phyloP scores from a whole-genome alignment of 768 basidiomycete species.

The Lanmaoa pseudosensibilis region DNA sequence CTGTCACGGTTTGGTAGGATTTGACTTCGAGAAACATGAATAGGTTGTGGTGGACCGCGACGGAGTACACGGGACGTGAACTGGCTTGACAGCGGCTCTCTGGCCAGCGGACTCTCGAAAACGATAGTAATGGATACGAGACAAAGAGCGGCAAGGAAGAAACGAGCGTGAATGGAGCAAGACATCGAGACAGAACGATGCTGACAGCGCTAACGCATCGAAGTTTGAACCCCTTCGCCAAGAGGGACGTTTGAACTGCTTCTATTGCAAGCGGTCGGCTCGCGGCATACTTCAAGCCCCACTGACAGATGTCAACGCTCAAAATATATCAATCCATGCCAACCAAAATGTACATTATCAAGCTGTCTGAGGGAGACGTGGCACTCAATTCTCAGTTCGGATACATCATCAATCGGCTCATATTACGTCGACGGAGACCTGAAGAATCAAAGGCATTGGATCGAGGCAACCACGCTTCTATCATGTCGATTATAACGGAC shows the following conservation, averaged over 20 bases:
- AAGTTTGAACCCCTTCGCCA: not conserved
- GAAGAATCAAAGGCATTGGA: not conserved
- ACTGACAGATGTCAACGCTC: not conserved
- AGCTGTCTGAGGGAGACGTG: not conserved
- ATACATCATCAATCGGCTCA: not conserved
- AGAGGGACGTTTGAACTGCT: not conserved
- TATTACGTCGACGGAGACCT: not conserved
- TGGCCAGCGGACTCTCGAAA: constrained; percentile 11
- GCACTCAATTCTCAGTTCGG: not conserved
- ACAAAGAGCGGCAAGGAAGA: constrained; percentile 20
- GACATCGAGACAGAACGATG: constrained; percentile 1
- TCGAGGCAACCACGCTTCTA: not conserved
- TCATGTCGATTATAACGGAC: not conserved
- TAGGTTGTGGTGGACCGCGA: not conserved
- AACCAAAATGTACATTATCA: not conserved
- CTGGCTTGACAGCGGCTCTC: not conserved
- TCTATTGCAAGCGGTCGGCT: not conserved
- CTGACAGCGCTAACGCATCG: not conserved
- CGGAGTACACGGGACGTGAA: not conserved
- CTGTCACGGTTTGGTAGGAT: too few species aligned
- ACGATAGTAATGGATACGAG: constrained; percentile 5
- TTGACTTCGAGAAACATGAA: too few species aligned
- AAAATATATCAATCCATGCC: not conserved
- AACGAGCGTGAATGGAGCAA: constrained; percentile 3
- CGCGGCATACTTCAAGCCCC: too few species aligned